Evolutionary conservation across 1,139 yeast species (phyloP), one percentile per base, ranked within the genome.

Genomic region (Candida anutae): DNA sequence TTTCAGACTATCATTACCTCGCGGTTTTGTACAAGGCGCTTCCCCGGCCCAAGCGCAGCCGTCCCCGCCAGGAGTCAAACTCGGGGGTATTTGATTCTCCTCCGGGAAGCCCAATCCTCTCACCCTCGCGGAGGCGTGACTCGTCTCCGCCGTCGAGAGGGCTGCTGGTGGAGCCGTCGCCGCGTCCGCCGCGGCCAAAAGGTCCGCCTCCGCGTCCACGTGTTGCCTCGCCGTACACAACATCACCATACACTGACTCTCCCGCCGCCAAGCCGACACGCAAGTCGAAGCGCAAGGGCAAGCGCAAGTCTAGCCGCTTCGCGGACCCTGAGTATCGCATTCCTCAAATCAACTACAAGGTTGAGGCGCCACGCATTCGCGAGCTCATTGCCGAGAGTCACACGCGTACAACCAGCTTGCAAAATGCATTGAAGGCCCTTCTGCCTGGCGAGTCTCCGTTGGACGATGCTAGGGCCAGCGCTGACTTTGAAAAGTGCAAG

Each of bases 361-460:
- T 74, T 35, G 95, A 84, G 45, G 74, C 77, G 1, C 90, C 95
- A 9, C 75, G 69, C 50, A 81, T 88, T 36, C 63, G 77, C 37
- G 56, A 63, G 13, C 55, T 79, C 6, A 71, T 88, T 31, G 87
- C 95, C 3, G 83, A 83, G 33, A 76, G 94, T 12, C 74, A 80
- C 31, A 74, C 85, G 6, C 72, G 79, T 8, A 72, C 95, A 5
- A 80, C 88, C 1, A 69, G 78, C n/a, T 60, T 90, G 37, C 59
- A 62, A 21, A 87, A 88, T 46, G 60, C 77, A 6, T 59, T 90
- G 32, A 60, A 73, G 34, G 54, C 71, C n/a, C 59, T 85, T 26
- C 67, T 75, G 2, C 43, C 51, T 0, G 72, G 59, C 2, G 71
- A 62, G 32, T 55, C 70, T 4, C 78, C 95, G 1, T 59, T 75